Conservation (phyloP, 148 eudicot genomes). For the Rhododendron vialii region DNA sequence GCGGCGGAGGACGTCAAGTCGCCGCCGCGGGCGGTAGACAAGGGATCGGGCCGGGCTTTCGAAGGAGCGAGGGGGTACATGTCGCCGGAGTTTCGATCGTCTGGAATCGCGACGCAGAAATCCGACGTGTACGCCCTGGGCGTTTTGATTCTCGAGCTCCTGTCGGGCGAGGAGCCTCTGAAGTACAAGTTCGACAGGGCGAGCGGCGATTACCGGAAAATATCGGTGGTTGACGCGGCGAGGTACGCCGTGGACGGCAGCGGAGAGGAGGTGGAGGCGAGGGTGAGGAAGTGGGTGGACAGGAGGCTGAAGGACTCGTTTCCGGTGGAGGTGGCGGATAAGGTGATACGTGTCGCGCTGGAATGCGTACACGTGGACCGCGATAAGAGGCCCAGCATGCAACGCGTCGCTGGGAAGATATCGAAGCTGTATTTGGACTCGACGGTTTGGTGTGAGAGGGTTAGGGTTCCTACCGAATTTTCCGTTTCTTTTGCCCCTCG, state of each 20-base stretch:
- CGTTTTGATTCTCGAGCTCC: constrained; percentile 58
- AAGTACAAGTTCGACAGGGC: constrained; percentile 41
- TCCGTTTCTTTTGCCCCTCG: constrained; percentile 57
- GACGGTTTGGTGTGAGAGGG: constrained; percentile 46
- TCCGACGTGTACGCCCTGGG: constrained; percentile 82
- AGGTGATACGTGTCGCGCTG: constrained; percentile 49
- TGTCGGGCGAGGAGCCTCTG: constrained; percentile 72
- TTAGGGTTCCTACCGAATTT: constrained; percentile 48
- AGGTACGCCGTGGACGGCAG: constrained; percentile 23
- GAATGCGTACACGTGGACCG: constrained; percentile 66
- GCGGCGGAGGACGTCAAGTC: neutral
- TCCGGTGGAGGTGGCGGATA: constrained; percentile 79
- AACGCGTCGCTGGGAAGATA: constrained; percentile 62
- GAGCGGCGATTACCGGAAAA: constrained; percentile 37
- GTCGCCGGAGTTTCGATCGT: constrained; percentile 67
- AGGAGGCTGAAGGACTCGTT: constrained; percentile 72
- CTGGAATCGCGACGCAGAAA: constrained; percentile 57
- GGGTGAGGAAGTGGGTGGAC: constrained; percentile 75
- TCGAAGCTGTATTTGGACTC: constrained; percentile 75
- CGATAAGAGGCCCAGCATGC: constrained; percentile 63
- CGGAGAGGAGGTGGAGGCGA: constrained; percentile 30
- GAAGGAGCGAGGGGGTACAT: constrained; percentile 74
- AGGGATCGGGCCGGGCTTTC: constrained; percentile 17
- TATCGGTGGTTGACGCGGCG: constrained; percentile 53
- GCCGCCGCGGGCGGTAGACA: neutral